Evolutionary conservation across 208 protist species (phyloP).

Genomic region (Strigomonas culicis): DNA sequence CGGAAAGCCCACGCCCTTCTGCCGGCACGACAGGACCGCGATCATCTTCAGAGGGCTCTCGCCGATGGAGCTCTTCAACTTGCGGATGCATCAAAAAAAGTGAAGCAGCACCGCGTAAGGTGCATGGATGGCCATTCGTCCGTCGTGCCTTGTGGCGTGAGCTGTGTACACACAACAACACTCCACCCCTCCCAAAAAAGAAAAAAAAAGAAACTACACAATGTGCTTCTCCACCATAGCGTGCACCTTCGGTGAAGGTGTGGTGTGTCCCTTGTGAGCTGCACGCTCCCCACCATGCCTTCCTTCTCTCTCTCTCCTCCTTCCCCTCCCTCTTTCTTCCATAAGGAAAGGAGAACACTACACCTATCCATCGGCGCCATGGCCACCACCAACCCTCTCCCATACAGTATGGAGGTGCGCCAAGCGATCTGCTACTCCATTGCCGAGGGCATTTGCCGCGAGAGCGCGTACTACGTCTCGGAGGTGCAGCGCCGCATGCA

Average conservation of each 20-base stretch:
- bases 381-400: not conserved
- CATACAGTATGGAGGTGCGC: slow-evolving; percentile 7
- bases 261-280: too few species aligned
- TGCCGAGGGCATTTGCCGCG: slow-evolving; percentile 20
- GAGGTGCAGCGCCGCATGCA: slow-evolving; percentile 9
- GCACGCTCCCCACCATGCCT: too few species aligned
- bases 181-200: not conserved
- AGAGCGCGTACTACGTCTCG: slow-evolving; percentile 14
- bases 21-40: slow-evolving; percentile 55
- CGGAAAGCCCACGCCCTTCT: slow-evolving; percentile 41
- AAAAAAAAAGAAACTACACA: too few species aligned
- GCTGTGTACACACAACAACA: not conserved
- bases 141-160: too few species aligned
- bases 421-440: slow-evolving; percentile 13
- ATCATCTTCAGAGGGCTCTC: slow-evolving; percentile 82
- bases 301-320: slow-evolving; percentile 5
- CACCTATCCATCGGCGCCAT: not conserved
- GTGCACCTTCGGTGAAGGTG: too few species aligned
- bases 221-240: too few species aligned
- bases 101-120: not conserved
- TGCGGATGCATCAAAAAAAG: slow-evolving; percentile 27
- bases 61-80: slow-evolving; percentile 61
- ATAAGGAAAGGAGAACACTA: not conserved
- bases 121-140: too few species aligned
- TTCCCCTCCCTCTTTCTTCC: not conserved